Base-by-base conservation (phyloP, 2,329 filamentous ascomycete species). In the Cladosporium sp. region DNA sequence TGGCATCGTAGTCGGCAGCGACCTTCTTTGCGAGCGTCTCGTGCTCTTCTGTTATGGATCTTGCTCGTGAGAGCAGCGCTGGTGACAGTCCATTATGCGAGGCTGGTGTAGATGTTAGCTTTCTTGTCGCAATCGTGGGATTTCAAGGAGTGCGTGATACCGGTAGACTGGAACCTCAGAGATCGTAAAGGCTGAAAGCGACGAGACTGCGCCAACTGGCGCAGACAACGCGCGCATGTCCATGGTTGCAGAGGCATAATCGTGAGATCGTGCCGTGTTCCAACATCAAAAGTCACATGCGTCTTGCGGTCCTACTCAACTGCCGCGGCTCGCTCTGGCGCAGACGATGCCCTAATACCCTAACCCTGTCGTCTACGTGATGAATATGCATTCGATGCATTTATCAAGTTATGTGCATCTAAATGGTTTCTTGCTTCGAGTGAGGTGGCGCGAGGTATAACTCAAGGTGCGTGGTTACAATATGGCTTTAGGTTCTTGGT, bases 21-120 rank as follows among this genome's bases (percentile, higher is more conserved):
- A 89, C 80, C 69, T 82, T 80, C 12, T 82, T 76, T 0, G 82
- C 82, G 32, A 89, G 80, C n/a, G 77, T 75, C 8, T 80, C 77
- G 77, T 89, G 85, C 73, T 89, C 86, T 21, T 78, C 72, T 15
- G 85, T 83, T 28, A 89, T 77, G 34, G 80, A 75, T 68, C 85
- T 84, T 58, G 87, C 87, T 69, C 86, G 79, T 3, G 79, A 78
- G 32, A 90, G 80, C 11, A 89, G 78, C 18, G 83, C 80, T 38
- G 85, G 81, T 24, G 86, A 86, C 55, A 88, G 32, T 1, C 64
- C 64, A 30, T 65, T 34, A 60, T 59, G 32, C 8, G 64, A 52
- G 30, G 44, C 64, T 65, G 57, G 32, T 21, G 5, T 24, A 21
- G 26, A 18, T 18, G 57, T 65, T 55, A 65, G 64, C 52, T 47